Percentiles rank a stretch among this genome's conserved stretches.
Conservation (phyloP, 2,329 filamentous ascomycete genomes). For the Venturia asperata region DNA sequence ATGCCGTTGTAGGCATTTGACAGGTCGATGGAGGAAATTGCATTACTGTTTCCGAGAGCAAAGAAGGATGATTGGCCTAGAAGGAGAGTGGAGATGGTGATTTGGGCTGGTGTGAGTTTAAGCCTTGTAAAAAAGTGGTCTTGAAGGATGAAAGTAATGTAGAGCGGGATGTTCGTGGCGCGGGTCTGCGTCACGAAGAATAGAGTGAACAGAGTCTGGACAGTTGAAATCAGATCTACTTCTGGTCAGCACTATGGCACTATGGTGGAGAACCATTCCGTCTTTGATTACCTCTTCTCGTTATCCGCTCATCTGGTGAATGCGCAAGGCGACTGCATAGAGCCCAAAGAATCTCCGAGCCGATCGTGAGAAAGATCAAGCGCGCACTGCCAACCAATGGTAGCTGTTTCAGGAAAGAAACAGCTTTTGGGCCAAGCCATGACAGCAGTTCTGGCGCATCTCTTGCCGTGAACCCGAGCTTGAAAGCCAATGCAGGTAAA, state of each 20-base stretch:
- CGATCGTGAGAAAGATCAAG: slow-evolving; percentile 29
- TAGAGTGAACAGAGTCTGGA: slow-evolving; percentile 61
- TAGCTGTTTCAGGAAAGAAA: slow-evolving; percentile 41
- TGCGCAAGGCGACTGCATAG: slow-evolving; percentile 21
- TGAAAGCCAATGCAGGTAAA: slow-evolving; percentile 61
- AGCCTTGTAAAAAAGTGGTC: slow-evolving; percentile 44
- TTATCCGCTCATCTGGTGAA: slow-evolving; percentile 20
- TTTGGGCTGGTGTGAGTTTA: slow-evolving; percentile 24
- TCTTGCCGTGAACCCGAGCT: slow-evolving; percentile 77
- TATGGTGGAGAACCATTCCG: slow-evolving; percentile 16
- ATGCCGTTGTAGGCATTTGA: slow-evolving; percentile 94
- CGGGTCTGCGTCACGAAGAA: slow-evolving; percentile 83
- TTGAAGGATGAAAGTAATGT: slow-evolving; percentile 64
- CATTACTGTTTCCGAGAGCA: slow-evolving; percentile 81
- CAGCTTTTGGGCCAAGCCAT: slow-evolving; percentile 34
- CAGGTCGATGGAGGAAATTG: slow-evolving; percentile 91
- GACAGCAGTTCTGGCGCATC: slow-evolving; percentile 73
- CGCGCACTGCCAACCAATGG: slow-evolving; percentile 32
- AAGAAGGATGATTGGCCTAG: slow-evolving; percentile 83
- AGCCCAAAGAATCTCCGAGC: slow-evolving; percentile 23
- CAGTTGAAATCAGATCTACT: background rate
- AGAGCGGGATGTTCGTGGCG: slow-evolving; percentile 75
- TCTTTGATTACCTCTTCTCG: slow-evolving; percentile 21
- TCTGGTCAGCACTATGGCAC: background rate
- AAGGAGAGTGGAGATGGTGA: slow-evolving; percentile 65